Evolutionary conservation across 768 basidiomycete species (phyloP).

Genomic region (Naganishia antarctica): DNA sequence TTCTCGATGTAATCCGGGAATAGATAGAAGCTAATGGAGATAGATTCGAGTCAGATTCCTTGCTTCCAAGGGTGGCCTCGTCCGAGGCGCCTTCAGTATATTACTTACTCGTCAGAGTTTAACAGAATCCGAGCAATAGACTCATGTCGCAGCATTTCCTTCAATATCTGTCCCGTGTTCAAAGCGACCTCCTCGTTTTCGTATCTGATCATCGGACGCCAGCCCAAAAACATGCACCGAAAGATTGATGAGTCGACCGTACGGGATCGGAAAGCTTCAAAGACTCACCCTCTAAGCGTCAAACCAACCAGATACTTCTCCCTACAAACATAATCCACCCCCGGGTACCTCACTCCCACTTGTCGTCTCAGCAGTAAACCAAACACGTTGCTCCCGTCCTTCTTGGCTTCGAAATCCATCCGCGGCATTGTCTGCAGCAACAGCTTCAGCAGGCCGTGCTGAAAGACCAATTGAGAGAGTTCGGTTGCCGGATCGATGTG

Average conservation of each 20-base stretch:
- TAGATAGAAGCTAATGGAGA: constrained; percentile 78
- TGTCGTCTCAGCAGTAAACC: constrained; percentile 61
- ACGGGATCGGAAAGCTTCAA: too few species aligned
- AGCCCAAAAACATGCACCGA: neutral
- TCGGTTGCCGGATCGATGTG: constrained; percentile 44
- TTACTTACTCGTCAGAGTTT: constrained; percentile 88
- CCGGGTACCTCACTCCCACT: constrained; percentile 91
- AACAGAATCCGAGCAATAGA: constrained; percentile 81
- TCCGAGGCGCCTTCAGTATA: too few species aligned
- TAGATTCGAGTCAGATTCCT: neutral
- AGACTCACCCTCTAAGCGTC: constrained; percentile 62
- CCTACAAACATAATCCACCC: constrained; percentile 81
- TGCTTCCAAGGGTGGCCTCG: neutral
- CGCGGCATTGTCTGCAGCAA: constrained; percentile 75
- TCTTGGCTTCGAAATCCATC: constrained; percentile 78
- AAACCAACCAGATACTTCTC: constrained; percentile 73
- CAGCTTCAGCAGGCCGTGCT: constrained; percentile 74
- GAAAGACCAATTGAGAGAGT: constrained; percentile 92
- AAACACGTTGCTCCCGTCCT: constrained; percentile 54
- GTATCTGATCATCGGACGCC: constrained; percentile 56
- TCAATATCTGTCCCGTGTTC: constrained; percentile 95
- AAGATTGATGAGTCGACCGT: neutral
- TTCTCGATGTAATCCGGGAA: constrained; percentile 96
- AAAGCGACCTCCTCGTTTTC: constrained; percentile 92
- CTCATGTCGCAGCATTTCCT: constrained; percentile 94